Percentiles rank a stretch among this genome's conserved stretches.
Conservation (phyloP, 1,139 yeast genomes). For the Spencermartinsiella ligniputridi region DNA sequence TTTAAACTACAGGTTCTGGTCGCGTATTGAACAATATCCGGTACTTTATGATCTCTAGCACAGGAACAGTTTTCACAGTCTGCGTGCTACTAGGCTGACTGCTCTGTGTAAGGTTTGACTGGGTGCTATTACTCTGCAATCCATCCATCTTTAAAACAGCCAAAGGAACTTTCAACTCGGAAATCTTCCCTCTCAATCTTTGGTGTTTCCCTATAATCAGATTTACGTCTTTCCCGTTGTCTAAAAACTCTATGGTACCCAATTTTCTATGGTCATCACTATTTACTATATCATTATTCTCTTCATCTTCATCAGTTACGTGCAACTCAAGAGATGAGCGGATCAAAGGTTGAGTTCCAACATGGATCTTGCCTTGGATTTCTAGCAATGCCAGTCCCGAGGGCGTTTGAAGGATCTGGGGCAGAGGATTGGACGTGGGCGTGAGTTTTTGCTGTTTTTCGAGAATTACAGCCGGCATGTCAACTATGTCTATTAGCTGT, state of each 20-base stretch:
- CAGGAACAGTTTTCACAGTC: constrained; percentile 21
- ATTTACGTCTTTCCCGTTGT: constrained; percentile 23
- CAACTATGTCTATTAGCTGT: too few relatives aligned
- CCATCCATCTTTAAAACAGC: constrained; percentile 28
- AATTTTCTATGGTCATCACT: constrained; percentile 12
- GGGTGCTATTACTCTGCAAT: constrained; percentile 10
- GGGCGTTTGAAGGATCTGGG: constrained; percentile 28
- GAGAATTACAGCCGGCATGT: constrained; percentile 12
- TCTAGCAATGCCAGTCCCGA: constrained; percentile 32
- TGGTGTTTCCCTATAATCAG: constrained; percentile 34
- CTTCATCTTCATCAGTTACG: constrained; percentile 12
- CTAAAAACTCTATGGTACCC: constrained; percentile 26
- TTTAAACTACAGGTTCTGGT: constrained; percentile 31
- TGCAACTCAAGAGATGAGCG: constrained; percentile 18
- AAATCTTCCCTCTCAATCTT: constrained; percentile 32
- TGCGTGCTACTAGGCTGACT: constrained; percentile 6
- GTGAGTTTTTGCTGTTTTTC: neutral
- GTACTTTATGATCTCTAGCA: constrained; percentile 30
- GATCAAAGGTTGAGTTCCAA: constrained; percentile 25
- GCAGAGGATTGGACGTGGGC: constrained; percentile 15
- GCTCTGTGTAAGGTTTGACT: constrained; percentile 3
- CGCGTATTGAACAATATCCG: constrained; percentile 33
- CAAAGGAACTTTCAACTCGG: constrained; percentile 32
- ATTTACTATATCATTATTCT: constrained; percentile 1
- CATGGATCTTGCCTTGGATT: constrained; percentile 32